Evolutionary conservation across 2,329 filamentous ascomycete species (phyloP), one percentile per base, ranked within the genome.

Genomic region (Hypoxylon sp.): DNA sequence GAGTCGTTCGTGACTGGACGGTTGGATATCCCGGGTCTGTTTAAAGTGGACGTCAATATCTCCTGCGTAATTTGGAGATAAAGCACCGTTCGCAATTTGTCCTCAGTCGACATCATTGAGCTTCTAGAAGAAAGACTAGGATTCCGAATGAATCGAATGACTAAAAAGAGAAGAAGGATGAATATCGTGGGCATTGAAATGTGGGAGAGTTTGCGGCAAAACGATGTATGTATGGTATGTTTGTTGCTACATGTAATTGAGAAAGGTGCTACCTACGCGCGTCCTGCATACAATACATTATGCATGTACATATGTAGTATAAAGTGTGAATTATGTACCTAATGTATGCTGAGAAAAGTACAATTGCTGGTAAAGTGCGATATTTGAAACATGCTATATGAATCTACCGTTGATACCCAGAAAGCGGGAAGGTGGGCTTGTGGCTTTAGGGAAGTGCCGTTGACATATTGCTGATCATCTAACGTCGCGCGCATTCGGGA

Each of bases 61-160:
- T 74, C 72, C 71, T 75, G 72, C 72, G 67, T 57, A 73, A 76
- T 75, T 75, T 76, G 66, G 61, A 68, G 68, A 68, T 64, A 52
- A 58, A 65, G 66, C 51, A 63, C 51, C 45, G 56, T 53, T 65
- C 57, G 55, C 58, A 58, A 69, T 64, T 63, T 70, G 69, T 65
- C 66, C 62, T 66, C 56, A 68, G 57, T 73, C 65, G 59, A 66
- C 65, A 69, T 65, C 50, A 66, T 68, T 53, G 48, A 64, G 56
- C 67, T 72, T 70, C 67, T 70, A 68, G 67, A 72, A 69, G 62
- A 58, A 36, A n/a, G 34, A 59, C 43, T 38, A 32, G 32, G 17
- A 55, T 60, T 63, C 32, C 34, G 34, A 52, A 51, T 36, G 55
- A 45, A 59, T 45, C 36, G 43, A 38, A 46, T 36, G 43, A 41